Base-by-base conservation (phyloP, 352 stramenopile species). In the Globisporangium barbulae region DNA sequence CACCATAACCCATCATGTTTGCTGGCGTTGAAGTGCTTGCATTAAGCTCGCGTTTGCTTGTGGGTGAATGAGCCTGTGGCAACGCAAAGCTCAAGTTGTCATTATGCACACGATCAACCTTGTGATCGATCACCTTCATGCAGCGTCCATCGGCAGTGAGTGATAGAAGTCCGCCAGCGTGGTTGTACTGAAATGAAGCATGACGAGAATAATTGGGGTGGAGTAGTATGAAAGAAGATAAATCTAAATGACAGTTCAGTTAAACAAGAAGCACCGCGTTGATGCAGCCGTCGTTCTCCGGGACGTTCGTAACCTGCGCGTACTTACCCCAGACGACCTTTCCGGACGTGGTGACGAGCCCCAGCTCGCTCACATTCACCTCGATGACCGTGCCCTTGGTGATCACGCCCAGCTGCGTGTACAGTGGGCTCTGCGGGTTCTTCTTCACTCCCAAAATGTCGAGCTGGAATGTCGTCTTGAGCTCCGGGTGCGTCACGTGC, bases 251-350 rank as follows among this genome's bases (percentile, higher is more conserved):
- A 61, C 64, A 78, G 71, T 75, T 99, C 47, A 31, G 54, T 75
- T 99, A 99, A 42, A 99, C 97, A 62, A 99, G 85, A 53, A 99
- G 85, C 53, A 99, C 96, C 33, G 96, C 97, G 79, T 99, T 99
- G 68, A 99, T 99, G 81, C 97, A 99, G 56, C 98, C 98, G 78
- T 99, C 98, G 64, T 99, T 93, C 81, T 99, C 98, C 5, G 98
- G 98, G 73, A 99, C 98, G 85, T 99, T 99, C 44, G 98, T 99
- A 53, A 99, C 96, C 87, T 99, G 98, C 25, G 97, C 97, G 79
- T 99, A 99, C 71, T 99, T 99, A 60, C 97, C 98, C 97, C 97
- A 99, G n/a, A 99, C 97, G 56, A 99, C 98, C 73, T 99, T 99
- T 68, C 98, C 98, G 25, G 91, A 98, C 54, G 97, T 99, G 35